Conservation (phyloP, 306 rosid species). For the Acacia melanoxylon region DNA sequence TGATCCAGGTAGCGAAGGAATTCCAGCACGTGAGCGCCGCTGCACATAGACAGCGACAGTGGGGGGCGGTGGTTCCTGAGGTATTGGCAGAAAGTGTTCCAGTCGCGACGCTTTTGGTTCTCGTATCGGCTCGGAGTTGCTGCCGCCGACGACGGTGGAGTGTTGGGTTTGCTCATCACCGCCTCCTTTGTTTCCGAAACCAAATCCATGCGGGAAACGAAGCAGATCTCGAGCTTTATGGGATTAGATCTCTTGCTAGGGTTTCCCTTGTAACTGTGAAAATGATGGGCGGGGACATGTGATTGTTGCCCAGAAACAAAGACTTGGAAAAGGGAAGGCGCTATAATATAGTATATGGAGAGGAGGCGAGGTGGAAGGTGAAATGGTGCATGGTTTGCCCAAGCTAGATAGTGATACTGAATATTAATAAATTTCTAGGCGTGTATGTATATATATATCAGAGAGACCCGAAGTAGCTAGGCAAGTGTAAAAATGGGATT, state of each 20-base stretch:
- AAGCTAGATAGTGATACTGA: background rate
- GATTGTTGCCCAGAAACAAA: background rate
- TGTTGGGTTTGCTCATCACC: constrained; percentile 1
- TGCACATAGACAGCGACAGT: constrained; percentile 55
- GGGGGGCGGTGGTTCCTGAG: constrained; percentile 83
- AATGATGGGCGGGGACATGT: background rate
- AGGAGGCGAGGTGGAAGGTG: background rate
- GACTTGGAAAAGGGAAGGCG: background rate
- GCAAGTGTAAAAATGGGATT: background rate
- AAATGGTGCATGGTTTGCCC: constrained; percentile 14
- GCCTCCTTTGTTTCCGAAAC: constrained; percentile 40
- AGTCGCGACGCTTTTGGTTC: constrained; percentile 89
- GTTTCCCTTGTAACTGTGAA: background rate
- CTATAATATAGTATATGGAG: background rate
- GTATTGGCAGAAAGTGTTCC: constrained; percentile 97
- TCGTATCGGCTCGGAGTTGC: constrained; percentile 79
- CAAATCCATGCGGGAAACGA: constrained; percentile 37
- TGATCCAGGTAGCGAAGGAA: constrained; percentile 90
- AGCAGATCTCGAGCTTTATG: background rate
- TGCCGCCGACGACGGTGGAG: background rate
- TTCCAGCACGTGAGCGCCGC: constrained; percentile 81
- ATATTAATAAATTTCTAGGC: background rate
- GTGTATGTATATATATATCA: too few relatives aligned
- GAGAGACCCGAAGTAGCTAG: background rate
- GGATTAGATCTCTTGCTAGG: background rate